Base-by-base conservation (phyloP, 139 green algal species). In the Asterochloris sp. region DNA sequence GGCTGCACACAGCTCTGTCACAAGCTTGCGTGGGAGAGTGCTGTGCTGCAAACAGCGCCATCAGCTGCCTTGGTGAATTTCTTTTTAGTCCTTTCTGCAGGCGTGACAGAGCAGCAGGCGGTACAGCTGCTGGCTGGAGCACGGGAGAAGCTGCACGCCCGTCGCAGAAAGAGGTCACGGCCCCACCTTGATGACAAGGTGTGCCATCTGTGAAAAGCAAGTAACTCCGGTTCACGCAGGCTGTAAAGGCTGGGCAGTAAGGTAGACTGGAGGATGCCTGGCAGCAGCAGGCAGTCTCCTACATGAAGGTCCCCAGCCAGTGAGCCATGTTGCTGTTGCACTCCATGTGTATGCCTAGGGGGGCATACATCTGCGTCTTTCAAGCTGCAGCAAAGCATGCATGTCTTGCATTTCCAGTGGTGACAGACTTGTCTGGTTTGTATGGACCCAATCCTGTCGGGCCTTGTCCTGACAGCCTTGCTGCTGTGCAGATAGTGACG, bases 181-280 rank as follows among this genome's bases (percentile, higher is more conserved):
- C 95, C 95, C 0, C 83, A 92, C 29, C 83, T 96, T 2, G 95
- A 98, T 82, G 91, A 98, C 67, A 98, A 98, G 93, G 94, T 95
- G 76, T 2, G 60, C 38, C 2, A 6, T 54, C 38, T 54, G 38
- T 6, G 38, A 6, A 54, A 6, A 54, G 38, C 38, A 54, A 54
- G 38, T 6, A 54, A 54, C 38, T 54, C 38, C 38, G 38, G 6
- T 54, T 6, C 38, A 54, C 6, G 4, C 38, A 54, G 38, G 38
- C 38, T 54, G 38, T 54, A 54, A 6, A 54, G 4, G 38, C 38
- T 54, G 38, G 38, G 38, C 38, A 54, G 4, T 54, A 2, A 6
- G 38, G 6, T 54, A 6, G 38, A 6, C 38, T 54, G 38, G 4
- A 54, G 38, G 4, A 54, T 54, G 38, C 38, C 38, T 54, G 38